Percentiles rank a stretch among this genome's conserved stretches.
phyloP scores from a whole-genome alignment of 73 alveolate species.

The Uronychia binucleata region DNA sequence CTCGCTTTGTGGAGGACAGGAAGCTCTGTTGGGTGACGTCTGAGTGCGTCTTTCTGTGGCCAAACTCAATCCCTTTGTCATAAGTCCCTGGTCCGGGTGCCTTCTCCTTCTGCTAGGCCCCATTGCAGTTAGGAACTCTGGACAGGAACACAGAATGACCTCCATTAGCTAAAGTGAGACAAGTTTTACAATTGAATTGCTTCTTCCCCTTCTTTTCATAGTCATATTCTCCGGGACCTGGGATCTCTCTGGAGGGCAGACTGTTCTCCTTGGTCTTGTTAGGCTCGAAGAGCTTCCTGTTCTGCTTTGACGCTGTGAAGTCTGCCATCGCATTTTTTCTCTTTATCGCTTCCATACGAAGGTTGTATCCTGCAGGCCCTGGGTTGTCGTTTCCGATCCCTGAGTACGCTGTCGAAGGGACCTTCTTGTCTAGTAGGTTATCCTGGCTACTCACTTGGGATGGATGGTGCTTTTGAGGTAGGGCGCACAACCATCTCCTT shows the following conservation, averaged over 20 bases:
- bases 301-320: constrained; percentile 19
- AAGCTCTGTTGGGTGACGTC: constrained; percentile 22
- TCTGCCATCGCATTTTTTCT: constrained; percentile 27
- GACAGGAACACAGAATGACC: constrained; percentile 38
- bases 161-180: background rate
- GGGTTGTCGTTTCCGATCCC: constrained; percentile 62
- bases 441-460: constrained; percentile 18
- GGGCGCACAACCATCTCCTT: constrained; percentile 43
- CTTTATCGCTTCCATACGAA: constrained; percentile 19
- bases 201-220: background rate
- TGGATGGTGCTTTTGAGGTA: constrained; percentile 51
- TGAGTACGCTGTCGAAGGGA: constrained; percentile 42
- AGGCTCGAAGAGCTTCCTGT: constrained; percentile 46
- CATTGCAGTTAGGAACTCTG: constrained; percentile 65
- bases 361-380: constrained; percentile 71
- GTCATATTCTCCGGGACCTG: constrained; percentile 70
- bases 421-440: constrained; percentile 20
- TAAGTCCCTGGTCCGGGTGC: constrained; percentile 67
- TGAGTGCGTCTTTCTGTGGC: constrained; percentile 3
- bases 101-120: constrained; percentile 20
- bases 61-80: constrained; percentile 14
- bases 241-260: constrained; percentile 31
- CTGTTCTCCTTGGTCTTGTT: constrained; percentile 28
- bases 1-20: constrained; percentile 55
- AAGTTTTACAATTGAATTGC: background rate